Conservation (phyloP, 805 yeast species). For the Metschnikowia hibisci region DNA sequence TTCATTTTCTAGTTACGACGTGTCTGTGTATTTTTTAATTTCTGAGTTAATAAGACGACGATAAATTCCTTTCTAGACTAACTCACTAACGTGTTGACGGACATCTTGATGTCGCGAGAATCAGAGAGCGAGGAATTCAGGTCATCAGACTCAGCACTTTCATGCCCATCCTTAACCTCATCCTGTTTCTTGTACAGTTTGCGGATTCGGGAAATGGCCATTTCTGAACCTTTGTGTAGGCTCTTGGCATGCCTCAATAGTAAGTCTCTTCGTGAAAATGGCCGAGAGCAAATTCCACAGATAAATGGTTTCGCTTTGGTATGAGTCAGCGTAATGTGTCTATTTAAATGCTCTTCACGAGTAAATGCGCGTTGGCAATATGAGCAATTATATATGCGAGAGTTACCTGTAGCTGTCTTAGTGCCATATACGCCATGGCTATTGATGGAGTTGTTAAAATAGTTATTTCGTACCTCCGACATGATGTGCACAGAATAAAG, state of each 20-base stretch:
- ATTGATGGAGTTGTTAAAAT: conserved; percentile 12
- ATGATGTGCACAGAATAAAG: not conserved
- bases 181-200: conserved; percentile 29
- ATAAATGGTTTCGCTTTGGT: conserved; percentile 42
- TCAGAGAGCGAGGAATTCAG: conserved; percentile 20
- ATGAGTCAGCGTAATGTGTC: conserved; percentile 42
- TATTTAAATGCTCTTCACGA: conserved; percentile 43
- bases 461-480: conserved; percentile 4
- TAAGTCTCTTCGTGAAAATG: conserved; percentile 42
- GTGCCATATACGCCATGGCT: conserved; percentile 29
- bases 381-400: conserved; percentile 38
- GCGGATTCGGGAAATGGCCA: conserved; percentile 41
- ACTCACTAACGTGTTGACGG: conserved; percentile 42
- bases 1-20: too few species aligned
- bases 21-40: too few species aligned
- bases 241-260: conserved; percentile 43
- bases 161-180: conserved; percentile 9
- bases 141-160: conserved; percentile 9
- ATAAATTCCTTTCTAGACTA: too few species aligned
- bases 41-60: too few species aligned
- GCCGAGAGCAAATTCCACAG: conserved; percentile 43
- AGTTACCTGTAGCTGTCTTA: conserved; percentile 42
- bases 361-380: conserved; percentile 44
- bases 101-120: conserved; percentile 34
- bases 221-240: conserved; percentile 41